Conservation (phyloP, 1,284 basidiomycete species). For the Fomitopsis pinicola region DNA sequence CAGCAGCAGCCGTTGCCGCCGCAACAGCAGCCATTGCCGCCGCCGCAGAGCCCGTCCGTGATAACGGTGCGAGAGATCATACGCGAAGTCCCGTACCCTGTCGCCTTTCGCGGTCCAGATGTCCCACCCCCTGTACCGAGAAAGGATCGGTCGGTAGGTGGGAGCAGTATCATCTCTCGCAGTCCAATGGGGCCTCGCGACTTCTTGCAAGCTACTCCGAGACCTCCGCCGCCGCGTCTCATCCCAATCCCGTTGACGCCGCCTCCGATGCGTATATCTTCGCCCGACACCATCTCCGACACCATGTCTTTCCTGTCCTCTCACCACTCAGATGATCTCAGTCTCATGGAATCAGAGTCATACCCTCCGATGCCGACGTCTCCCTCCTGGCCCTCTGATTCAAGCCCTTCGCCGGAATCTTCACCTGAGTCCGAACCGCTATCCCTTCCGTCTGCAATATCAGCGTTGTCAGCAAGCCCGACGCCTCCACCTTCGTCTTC, state of each 20-base stretch:
- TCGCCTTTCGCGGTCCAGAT: constrained; percentile 11
- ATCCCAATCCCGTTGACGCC: constrained; percentile 35
- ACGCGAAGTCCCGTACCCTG: not conserved
- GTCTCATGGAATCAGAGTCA: constrained; percentile 36
- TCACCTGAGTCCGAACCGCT: constrained; percentile 24
- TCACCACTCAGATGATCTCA: constrained; percentile 69
- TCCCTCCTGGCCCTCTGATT: constrained; percentile 29
- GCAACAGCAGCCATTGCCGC: too few relatives aligned
- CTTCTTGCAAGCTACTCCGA: constrained; percentile 3
- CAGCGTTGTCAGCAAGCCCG: constrained; percentile 2
- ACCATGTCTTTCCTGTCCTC: constrained; percentile 65
- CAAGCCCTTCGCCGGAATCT: constrained; percentile 27
- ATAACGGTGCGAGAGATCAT: not conserved
- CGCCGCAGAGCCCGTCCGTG: not conserved
- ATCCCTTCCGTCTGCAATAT: constrained; percentile 8
- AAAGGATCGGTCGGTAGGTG: constrained; percentile 40
- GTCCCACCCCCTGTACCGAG: constrained; percentile 32
- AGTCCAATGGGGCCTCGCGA: constrained; percentile 14
- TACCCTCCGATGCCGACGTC: constrained; percentile 27
- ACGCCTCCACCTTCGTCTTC: constrained; percentile 25
- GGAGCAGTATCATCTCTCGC: constrained; percentile 25
- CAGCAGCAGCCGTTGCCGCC: not conserved
- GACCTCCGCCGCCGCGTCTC: constrained; percentile 16
- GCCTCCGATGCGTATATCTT: constrained; percentile 37
- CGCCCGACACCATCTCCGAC: constrained; percentile 42